Evolutionary conservation across 2,329 filamentous ascomycete genomes (phyloP), one percentile per base, ranked within the genome.

Genomic region (Neocucurbitaria cava): DNA sequence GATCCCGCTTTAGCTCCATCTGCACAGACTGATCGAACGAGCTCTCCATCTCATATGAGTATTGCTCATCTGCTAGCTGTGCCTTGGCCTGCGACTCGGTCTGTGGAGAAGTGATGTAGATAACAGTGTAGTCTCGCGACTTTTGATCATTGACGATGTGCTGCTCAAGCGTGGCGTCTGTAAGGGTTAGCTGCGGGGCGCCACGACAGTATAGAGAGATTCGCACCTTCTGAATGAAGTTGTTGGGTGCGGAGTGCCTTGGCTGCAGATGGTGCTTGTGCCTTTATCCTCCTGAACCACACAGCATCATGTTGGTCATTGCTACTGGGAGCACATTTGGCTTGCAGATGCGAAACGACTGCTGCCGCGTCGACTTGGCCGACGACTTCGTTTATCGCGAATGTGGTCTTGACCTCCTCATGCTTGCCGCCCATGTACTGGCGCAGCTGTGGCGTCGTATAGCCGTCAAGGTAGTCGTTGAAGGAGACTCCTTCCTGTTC

Each of bases 401-500:
- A 80, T 65, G 70, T 83, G 66, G 70, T 90, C 71, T 70, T 82
- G 68, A 78, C 82, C 60, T 74, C 84, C 79, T 85, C 70, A 50
- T 79, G 77, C 41, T 65, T 56, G 52, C 77, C 66, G 82, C 70
- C 46, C 75, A 83, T 79, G 66, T 84, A 81, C 59, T 79, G 78
- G 54, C 73, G 82, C 79, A 78, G 83, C 77, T 80, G 83, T 69
- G 81, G 85, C 63, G 81, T 81, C 59, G 79, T 78, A 71, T 75
- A 71, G 75, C 77, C 71, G 65, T 79, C 77, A 62, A 79, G 77
- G 66, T 94, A 87, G 74, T 96, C 91, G 58, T 82, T 80, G 38
- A 87, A 84, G 63, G 88, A 87, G 52, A 92, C 82, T 62, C 89
- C 89, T 10, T 90, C 87, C 72, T 96, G 92, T 26, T 87, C 85